Conservation (phyloP, 2,329 filamentous ascomycete species). For the Trichoderma sp. region DNA sequence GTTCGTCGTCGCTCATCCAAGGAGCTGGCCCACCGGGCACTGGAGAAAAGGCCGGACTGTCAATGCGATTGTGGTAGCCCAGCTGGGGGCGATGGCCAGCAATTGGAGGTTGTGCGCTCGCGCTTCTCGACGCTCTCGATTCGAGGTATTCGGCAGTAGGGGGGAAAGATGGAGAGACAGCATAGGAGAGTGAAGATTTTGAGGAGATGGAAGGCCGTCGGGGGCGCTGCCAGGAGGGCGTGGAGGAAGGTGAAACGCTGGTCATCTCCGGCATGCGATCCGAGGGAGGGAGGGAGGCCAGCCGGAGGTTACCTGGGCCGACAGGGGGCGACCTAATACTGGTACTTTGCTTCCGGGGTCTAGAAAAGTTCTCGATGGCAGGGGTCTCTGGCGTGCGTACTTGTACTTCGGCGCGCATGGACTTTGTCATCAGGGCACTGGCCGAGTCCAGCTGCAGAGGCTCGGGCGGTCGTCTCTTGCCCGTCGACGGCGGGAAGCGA, state of each 20-base stretch:
- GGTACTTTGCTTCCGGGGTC: conserved; percentile 47
- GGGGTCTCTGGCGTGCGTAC: conserved; percentile 37
- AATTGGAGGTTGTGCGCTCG: conserved; percentile 27
- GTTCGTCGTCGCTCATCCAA: conserved; percentile 51
- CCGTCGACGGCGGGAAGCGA: conserved; percentile 16
- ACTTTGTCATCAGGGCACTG: conserved; percentile 29
- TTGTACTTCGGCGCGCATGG: conserved; percentile 35
- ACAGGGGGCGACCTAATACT: conserved; percentile 46
- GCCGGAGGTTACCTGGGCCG: conserved; percentile 34
- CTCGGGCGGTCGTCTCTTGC: conserved; percentile 31
- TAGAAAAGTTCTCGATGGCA: conserved; percentile 56
- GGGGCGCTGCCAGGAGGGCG: conserved; percentile 41
- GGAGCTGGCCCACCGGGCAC: conserved; percentile 37
- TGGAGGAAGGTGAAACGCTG: conserved; percentile 29
- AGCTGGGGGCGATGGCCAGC: conserved; percentile 31
- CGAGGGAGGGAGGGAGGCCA: conserved; percentile 28
- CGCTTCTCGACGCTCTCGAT: conserved; percentile 29
- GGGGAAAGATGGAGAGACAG: conserved; percentile 41
- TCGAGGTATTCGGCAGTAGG: conserved; percentile 42
- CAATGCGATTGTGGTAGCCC: conserved; percentile 26
- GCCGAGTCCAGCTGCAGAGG: conserved; percentile 20
- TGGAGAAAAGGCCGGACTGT: conserved; percentile 39
- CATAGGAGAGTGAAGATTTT: conserved; percentile 45
- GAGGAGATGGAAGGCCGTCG: conserved; percentile 49
- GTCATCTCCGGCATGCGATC: conserved; percentile 33